phyloP scores from a whole-genome alignment of 176 grass and related monocot species.

The Lolium rigidum region DNA sequence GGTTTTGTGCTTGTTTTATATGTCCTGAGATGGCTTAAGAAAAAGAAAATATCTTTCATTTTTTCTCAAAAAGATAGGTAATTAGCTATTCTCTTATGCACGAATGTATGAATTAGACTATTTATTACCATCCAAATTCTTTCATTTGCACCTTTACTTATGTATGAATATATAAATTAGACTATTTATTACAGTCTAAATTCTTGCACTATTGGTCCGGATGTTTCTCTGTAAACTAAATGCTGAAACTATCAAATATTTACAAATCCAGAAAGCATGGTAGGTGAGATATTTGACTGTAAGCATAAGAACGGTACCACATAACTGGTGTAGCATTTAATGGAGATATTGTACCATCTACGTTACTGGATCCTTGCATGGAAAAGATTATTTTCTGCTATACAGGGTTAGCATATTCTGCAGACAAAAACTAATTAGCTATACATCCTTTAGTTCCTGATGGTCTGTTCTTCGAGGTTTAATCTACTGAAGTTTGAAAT shows the following conservation, averaged over 20 bases:
- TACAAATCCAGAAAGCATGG: not conserved
- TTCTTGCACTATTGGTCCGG: not conserved
- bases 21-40: too few relatives aligned
- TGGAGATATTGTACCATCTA: not conserved
- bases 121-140: not conserved
- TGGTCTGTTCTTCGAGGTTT: not conserved
- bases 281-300: conserved; percentile 8
- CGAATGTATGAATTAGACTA: not conserved
- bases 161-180: too few relatives aligned
- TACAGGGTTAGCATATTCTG: not conserved
- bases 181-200: not conserved
- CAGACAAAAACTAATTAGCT: not conserved
- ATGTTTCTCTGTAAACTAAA: conserved; percentile 17
- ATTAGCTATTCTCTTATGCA: too few relatives aligned
- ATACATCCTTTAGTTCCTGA: not conserved
- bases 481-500: not conserved
- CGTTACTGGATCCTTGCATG: not conserved
- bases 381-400: not conserved
- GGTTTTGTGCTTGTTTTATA: too few relatives aligned
- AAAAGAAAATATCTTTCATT: too few relatives aligned
- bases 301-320: not conserved
- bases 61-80: not conserved
- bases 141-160: too few relatives aligned
- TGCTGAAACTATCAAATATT: not conserved
- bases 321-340: not conserved